Base-by-base conservation (phyloP, 2,329 filamentous ascomycete species). In the Calonectria henricotiae region DNA sequence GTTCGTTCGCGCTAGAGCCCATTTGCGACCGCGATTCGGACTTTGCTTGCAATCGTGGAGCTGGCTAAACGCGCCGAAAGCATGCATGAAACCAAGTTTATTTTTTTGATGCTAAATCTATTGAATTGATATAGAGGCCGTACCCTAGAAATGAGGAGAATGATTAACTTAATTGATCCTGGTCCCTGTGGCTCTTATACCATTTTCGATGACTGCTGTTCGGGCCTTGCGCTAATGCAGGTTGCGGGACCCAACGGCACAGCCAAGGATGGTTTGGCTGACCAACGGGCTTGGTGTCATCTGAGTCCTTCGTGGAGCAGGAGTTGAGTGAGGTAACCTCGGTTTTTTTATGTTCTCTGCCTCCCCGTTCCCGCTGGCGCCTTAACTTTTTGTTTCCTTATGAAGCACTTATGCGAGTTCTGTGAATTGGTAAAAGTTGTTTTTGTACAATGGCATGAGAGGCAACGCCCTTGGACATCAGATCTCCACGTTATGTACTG, bases 161-260 rank as follows among this genome's bases (percentile, higher is more conserved):
- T 12, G 11, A n/a, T 25, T 13, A 37, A 39, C 32, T 58, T 20
- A 5, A 37, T 25, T 15, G 20, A 58, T 25, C n/a, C 3, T 7
- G 32, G 13, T 12, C 35, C 13, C 35, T 23, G 12, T 25, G 12
- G 32, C 5, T 58, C 5, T 39, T 12, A 4, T 58, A 20, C 13
- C 20, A 11, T 58, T 58, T 58, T 58, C 32, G 17, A 39, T 58
- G 43, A n/a, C 15, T 46, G 35, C 7, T 37, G 35, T 15, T 12
- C 12, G 30, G 35, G n/a, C 35, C 13, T 39, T 12, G 20, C 51
- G 51, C 51, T 58, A 58, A 58, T 35, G 51, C 32, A 15, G 51
- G 37, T 55, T 39, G 51, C 35, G 51, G 49, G 51, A 58, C 32
- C 23, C 20, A 11, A 55, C 23, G 51, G 32, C 32, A 25, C 51